phyloP scores from a whole-genome alignment of 441 rosid species.

The Pelargonium australe region DNA sequence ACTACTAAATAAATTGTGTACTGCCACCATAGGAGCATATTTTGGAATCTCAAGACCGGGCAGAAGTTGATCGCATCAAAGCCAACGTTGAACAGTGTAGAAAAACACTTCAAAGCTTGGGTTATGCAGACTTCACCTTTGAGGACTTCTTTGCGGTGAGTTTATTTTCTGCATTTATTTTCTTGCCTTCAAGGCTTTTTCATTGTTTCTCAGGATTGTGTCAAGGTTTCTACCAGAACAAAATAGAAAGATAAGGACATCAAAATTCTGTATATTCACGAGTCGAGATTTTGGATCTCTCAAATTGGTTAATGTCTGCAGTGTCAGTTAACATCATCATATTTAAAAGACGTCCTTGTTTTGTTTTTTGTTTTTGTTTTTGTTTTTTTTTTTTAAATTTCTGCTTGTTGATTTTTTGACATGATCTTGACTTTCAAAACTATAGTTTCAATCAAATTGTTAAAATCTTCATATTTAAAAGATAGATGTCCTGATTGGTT shows the following conservation, averaged over 20 bases:
- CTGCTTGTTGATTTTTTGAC: no score
- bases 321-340: background rate
- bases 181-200: background rate
- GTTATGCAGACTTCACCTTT: constrained; percentile 81
- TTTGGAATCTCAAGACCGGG: constrained; percentile 60
- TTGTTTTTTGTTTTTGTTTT: no score
- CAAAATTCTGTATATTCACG: background rate
- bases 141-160: constrained; percentile 92
- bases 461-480: no score
- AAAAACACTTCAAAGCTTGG: constrained; percentile 65
- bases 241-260: background rate
- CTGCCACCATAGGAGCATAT: constrained; percentile 53
- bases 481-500: no score
- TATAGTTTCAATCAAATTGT: no score
- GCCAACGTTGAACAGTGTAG: constrained; percentile 54
- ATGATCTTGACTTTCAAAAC: no score
- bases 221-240: background rate
- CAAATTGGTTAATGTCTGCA: background rate
- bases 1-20: constrained; percentile 9
- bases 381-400: no score
- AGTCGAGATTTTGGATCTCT: background rate
- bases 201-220: background rate
- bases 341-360: no score
- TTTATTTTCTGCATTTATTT: background rate
- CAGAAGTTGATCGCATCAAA: constrained; percentile 73